Conservation (phyloP, 2,329 filamentous ascomycete genomes). For the Botryotinia globosa region DNA sequence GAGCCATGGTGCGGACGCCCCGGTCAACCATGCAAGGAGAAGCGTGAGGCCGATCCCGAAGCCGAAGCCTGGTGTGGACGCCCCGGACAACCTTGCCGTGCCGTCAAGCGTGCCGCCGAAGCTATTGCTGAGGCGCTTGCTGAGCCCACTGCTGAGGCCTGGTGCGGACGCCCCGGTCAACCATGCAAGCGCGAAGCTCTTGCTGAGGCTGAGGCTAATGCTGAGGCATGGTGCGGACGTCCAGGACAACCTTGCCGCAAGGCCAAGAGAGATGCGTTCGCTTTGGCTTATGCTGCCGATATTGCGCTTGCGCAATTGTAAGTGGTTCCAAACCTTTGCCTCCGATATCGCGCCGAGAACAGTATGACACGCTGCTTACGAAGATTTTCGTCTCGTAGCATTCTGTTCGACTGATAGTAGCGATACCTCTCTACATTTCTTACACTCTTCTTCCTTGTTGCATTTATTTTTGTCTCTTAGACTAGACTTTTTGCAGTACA, state of each 20-base stretch:
- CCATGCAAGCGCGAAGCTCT: constrained; percentile 28
- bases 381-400: background rate
- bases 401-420: background rate
- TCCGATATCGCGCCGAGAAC: background rate
- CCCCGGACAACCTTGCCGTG: constrained; percentile 18
- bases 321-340: background rate
- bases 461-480: background rate
- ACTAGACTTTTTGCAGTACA: background rate
- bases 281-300: constrained; percentile 25
- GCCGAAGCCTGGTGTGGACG: constrained; percentile 21
- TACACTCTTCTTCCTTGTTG: background rate
- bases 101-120: constrained; percentile 19
- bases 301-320: constrained; percentile 22
- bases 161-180: constrained; percentile 26
- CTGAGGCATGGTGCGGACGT: constrained; percentile 24
- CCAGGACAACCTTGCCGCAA: constrained; percentile 29
- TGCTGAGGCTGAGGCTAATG: constrained; percentile 23
- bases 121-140: constrained; percentile 26
- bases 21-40: constrained; percentile 29
- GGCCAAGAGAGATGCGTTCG: constrained; percentile 23
- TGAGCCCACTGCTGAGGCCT: constrained; percentile 29
- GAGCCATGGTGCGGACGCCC: constrained; percentile 24
- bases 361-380: background rate
- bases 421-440: background rate
- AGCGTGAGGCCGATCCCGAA: constrained; percentile 21